These are phyloP conservation scores for Globisporangium carolinianum DNA, from an alignment of 352 stramenopile genomes.

Conservation along the genomic window DNA sequence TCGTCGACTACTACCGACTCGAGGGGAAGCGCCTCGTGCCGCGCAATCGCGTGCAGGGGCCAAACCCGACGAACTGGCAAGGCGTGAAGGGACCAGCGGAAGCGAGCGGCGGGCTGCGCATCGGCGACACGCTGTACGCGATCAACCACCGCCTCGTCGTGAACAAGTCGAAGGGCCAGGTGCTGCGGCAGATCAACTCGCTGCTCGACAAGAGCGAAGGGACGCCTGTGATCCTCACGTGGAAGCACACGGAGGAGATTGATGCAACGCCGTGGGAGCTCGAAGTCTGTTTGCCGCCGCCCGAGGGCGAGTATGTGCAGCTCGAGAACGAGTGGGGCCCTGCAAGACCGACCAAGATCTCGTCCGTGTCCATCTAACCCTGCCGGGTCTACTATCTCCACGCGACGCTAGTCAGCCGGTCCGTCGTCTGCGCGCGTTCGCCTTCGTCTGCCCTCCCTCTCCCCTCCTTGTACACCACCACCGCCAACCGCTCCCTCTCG, in stretches of 20 bases:
- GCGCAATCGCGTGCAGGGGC: conserved; percentile 59
- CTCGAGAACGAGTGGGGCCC: conserved; percentile 84
- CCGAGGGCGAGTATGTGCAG: conserved; percentile 74
- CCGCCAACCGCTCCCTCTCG: neutral
- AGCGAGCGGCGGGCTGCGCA: conserved; percentile 60
- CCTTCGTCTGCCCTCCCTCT: neutral
- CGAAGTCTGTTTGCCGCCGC: conserved; percentile 67
- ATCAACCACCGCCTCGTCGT: conserved; percentile 85
- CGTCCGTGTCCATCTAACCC: conserved; percentile 76
- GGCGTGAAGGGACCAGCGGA: conserved; percentile 69
- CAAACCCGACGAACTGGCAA: conserved; percentile 55
- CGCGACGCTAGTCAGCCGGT: neutral
- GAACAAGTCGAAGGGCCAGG: conserved; percentile 82
- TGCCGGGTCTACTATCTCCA: neutral
- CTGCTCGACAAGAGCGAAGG: conserved; percentile 71
- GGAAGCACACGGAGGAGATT: conserved; percentile 78
- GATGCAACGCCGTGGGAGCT: conserved; percentile 70
- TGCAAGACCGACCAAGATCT: conserved; percentile 75
- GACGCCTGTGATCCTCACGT: conserved; percentile 64
- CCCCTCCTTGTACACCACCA: neutral
- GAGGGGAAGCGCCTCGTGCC: conserved; percentile 74
- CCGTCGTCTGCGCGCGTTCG: conserved; percentile 4
- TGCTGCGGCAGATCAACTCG: conserved; percentile 74
- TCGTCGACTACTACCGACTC: conserved; percentile 75
- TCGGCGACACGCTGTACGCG: conserved; percentile 76